Evolutionary conservation across 306 rosid species (phyloP).

Genomic region (Luffa aegyptiaca): DNA sequence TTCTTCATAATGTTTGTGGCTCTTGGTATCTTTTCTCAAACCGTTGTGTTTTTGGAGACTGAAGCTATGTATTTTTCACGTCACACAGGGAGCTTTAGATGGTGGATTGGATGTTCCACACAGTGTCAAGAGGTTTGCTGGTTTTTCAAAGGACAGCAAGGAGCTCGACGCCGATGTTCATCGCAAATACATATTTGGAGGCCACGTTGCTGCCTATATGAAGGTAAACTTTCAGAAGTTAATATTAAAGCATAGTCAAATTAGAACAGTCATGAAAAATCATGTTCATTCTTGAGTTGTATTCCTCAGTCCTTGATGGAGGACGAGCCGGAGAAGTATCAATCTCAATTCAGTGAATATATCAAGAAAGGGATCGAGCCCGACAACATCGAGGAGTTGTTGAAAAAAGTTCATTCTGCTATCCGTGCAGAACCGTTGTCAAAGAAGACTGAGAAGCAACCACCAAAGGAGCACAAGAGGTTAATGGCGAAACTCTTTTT

Average conservation of each 20-base stretch:
- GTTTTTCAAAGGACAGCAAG: constrained; percentile 41
- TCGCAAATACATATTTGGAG: constrained; percentile 59
- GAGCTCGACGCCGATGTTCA: constrained; percentile 57
- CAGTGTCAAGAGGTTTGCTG: constrained; percentile 67
- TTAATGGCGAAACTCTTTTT: not conserved
- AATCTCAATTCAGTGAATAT: constrained; percentile 53
- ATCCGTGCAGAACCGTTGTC: constrained; percentile 45
- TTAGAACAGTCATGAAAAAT: not conserved
- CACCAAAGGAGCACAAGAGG: constrained; percentile 46
- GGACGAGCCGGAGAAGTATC: constrained; percentile 70
- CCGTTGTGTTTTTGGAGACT: not conserved
- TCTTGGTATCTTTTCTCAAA: not conserved
- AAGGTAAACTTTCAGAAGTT: constrained; percentile 17
- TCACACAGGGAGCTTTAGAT: constrained; percentile 59
- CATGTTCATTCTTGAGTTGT: not conserved
- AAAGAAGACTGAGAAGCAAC: constrained; percentile 36
- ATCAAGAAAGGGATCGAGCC: constrained; percentile 43
- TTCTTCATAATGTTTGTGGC: not conserved
- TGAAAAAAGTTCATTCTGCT: constrained; percentile 67
- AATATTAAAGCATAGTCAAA: not conserved
- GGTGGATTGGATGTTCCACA: constrained; percentile 76
- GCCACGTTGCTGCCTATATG: constrained; percentile 54
- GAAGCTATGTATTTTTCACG: constrained; percentile 23
- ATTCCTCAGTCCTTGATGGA: constrained; percentile 29
- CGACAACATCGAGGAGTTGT: constrained; percentile 42